phyloP scores from a whole-genome alignment of 2,329 filamentous ascomycete genomes.

The Phyllosticta citrichinensis region DNA sequence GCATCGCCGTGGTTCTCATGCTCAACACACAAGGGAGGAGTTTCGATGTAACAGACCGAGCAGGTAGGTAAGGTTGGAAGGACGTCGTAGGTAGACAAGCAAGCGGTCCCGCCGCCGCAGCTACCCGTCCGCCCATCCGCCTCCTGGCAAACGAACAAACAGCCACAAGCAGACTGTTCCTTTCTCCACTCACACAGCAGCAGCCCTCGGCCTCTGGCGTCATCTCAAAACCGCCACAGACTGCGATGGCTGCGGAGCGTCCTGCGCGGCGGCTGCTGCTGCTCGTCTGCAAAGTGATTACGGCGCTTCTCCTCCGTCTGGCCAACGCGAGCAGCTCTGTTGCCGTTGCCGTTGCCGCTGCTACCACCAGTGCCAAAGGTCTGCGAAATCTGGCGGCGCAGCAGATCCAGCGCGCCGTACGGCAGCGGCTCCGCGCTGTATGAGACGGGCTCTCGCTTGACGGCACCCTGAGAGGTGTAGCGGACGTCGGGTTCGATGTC shows the following conservation, averaged over 20 bases:
- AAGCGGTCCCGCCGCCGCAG: constrained; percentile 2
- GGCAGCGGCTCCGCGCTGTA: constrained; percentile 12
- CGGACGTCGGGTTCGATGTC: neutral
- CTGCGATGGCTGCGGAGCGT: constrained; percentile 5
- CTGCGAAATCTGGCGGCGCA: constrained; percentile 13
- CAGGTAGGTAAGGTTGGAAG: no score
- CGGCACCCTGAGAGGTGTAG: neutral
- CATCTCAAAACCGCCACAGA: constrained; percentile 7
- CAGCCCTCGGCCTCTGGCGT: no score
- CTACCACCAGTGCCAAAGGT: neutral
- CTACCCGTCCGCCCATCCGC: neutral
- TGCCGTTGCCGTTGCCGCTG: neutral
- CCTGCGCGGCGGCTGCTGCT: neutral
- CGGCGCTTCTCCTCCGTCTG: constrained; percentile 16
- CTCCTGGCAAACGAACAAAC: neutral
- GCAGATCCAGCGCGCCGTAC: constrained; percentile 15
- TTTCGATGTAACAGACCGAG: no score
- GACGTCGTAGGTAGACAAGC: neutral
- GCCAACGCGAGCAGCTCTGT: constrained; percentile 14
- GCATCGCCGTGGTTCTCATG: no score
- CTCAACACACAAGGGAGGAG: no score
- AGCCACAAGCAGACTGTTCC: neutral
- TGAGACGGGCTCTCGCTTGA: neutral
- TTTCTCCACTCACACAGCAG: neutral
- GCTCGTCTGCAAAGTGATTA: neutral